Base-by-base conservation (phyloP, 1,139 yeast species). In the Candida sp. region DNA sequence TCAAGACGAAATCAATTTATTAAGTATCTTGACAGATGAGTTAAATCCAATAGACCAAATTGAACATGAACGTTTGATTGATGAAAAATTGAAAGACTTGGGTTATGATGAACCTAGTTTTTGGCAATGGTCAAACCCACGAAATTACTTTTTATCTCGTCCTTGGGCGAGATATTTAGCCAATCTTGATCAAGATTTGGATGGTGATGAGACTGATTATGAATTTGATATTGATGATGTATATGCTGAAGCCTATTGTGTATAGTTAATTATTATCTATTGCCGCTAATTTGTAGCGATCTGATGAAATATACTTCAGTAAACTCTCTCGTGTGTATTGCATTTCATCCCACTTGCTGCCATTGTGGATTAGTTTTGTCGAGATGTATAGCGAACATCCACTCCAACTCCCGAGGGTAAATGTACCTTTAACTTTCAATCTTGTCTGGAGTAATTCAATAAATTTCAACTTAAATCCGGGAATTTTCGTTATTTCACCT, bases 321-420 rank as follows among this genome's bases (percentile, higher is more conserved):
- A 64, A 43, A 2, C 43, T 43, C 5, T 61, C 67, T 41, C 59
- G 54, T 6, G 66, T 58, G 7, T 33, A 50, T 46, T 3, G 47
- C 4, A 12, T 41, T 22, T 47, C 52, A 49, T 60, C 51, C 67
- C 58, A 45, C 23, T 40, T 22, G 27, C 45, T 42, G 40, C 51
- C 34, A 38, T 52, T 43, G 48, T 46, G 51, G 34, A 46, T 22
- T 36, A 39, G 45, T 51, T 47, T 38, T 33, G 15, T 54, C 46
- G 12, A 56, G 21, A 70, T 60, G 52, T 81, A 84, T 9, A 83
- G 54, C 33, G 88, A 81, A 6, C 82, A 80, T 2, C 90, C 89
- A 3, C 70, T 54, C 88, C 87, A 84, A 2, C 79, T 55, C 0
- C 88, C 89, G 22, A 82, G 50, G 1, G 78, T 51, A 3, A 53